Percentiles rank a stretch among this genome's conserved stretches.
Evolutionary conservation across 2,329 filamentous ascomycete genomes (phyloP).

Genomic region (Talaromyces sp.): DNA sequence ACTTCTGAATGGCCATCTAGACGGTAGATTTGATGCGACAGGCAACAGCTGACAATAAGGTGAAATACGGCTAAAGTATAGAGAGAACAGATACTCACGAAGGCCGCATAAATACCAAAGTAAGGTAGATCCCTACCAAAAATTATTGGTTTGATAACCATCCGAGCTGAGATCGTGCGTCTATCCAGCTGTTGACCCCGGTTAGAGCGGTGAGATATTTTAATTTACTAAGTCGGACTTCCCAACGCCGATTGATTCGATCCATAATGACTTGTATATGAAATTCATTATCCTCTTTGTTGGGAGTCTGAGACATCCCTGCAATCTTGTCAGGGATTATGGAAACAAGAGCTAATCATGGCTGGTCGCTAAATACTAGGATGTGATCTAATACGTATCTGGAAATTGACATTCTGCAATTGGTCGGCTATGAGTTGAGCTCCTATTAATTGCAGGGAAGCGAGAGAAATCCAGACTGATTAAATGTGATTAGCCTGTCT

Average conservation of each 20-base stretch:
- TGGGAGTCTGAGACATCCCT: not conserved
- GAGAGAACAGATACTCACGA: not conserved
- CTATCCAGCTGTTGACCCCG: not conserved
- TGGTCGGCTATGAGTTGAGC: not conserved
- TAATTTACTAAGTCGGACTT: not conserved
- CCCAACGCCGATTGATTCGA: not conserved
- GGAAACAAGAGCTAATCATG: not conserved
- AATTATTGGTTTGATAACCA: not conserved
- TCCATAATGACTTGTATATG: not conserved
- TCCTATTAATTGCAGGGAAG: not conserved
- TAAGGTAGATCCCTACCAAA: not conserved
- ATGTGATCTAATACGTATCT: not conserved
- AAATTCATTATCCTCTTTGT: not conserved
- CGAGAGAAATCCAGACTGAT: too few relatives aligned
- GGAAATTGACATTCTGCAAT: not conserved
- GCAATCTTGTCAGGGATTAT: not conserved
- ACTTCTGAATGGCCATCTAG: not conserved
- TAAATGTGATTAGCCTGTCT: not conserved
- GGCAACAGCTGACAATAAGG: not conserved
- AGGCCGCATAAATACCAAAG: not conserved
- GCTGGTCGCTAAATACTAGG: not conserved
- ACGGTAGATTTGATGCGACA: not conserved
- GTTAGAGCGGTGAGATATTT: not conserved
- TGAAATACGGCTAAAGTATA: not conserved
- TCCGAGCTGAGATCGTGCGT: not conserved